Evolutionary conservation across 495 filamentous ascomycete species (phyloP).

Genomic region (Sphaerosporella brunnea): DNA sequence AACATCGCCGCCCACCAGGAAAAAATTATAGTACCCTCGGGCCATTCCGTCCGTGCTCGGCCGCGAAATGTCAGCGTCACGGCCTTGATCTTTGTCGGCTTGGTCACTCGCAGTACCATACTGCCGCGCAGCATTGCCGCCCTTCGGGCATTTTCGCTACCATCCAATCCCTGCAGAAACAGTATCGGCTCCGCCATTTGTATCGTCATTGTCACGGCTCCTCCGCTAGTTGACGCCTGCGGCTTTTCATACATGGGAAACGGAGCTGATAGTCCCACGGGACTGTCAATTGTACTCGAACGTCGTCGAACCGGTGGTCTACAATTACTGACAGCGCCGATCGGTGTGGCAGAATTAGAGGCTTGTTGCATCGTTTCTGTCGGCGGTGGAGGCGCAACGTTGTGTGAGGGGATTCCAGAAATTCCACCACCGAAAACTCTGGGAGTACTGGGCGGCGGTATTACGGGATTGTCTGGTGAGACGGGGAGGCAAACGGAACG

Average conservation of each 20-base stretch:
- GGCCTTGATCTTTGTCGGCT: constrained; percentile 88
- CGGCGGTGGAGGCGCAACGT: neutral
- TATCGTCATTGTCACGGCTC: constrained; percentile 30
- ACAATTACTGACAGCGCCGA: neutral
- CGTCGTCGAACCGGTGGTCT: neutral
- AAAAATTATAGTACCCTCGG: constrained; percentile 46
- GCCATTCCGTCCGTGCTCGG: constrained; percentile 83
- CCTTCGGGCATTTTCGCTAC: constrained; percentile 46
- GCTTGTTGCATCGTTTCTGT: neutral
- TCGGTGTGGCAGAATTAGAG: neutral
- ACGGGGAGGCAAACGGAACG: neutral
- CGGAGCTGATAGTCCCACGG: constrained; percentile 6
- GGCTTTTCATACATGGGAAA: constrained; percentile 29
- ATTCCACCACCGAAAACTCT: constrained; percentile 22
- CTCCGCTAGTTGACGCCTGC: constrained; percentile 34
- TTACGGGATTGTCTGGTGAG: neutral
- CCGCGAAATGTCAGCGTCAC: constrained; percentile 74
- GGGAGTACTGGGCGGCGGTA: neutral
- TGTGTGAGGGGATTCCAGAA: constrained; percentile 24
- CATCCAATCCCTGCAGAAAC: constrained; percentile 79
- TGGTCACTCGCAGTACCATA: constrained; percentile 64
- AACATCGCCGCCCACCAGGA: neutral
- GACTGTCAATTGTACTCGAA: constrained; percentile 6
- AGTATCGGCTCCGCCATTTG: constrained; percentile 70
- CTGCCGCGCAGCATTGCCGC: constrained; percentile 76